phyloP scores from a whole-genome alignment of 2,329 filamentous ascomycete species.

The Elsinoe arachidis region DNA sequence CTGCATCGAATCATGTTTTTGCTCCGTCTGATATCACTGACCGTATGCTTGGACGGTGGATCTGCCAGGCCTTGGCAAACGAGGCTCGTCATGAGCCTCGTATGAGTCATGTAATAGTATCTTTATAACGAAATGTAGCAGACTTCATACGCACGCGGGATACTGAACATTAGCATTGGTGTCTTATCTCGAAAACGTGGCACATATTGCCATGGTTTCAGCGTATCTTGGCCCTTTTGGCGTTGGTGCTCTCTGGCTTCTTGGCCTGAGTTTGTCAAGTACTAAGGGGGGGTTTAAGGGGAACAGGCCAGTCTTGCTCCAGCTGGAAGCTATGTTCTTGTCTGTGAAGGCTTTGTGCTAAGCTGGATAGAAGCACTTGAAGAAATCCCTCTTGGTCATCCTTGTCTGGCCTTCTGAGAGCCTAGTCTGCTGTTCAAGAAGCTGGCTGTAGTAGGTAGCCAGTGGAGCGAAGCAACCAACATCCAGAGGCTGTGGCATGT shows the following conservation, averaged over 20 bases:
- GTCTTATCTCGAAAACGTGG: too few species aligned
- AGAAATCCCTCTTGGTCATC: slow-evolving; percentile 17
- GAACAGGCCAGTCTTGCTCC: slow-evolving; percentile 15
- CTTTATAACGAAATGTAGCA: too few species aligned
- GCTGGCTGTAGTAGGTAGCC: slow-evolving; percentile 17
- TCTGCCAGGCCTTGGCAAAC: too few species aligned
- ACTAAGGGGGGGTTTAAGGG: slow-evolving; percentile 16
- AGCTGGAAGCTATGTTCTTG: slow-evolving; percentile 14
- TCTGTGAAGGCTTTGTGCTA: slow-evolving; percentile 14
- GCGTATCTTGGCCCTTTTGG: too few species aligned
- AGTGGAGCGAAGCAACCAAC: slow-evolving; percentile 18
- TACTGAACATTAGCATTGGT: too few species aligned
- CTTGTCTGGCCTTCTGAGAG: slow-evolving; percentile 9
- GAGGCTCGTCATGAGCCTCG: too few species aligned
- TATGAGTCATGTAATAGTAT: too few species aligned
- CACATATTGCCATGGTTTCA: too few species aligned
- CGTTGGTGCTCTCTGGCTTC: not conserved
- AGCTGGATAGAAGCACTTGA: slow-evolving; percentile 15
- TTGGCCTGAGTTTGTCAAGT: slow-evolving; percentile 2
- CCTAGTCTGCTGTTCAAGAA: slow-evolving; percentile 10
- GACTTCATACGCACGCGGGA: too few species aligned
- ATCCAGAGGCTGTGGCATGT: slow-evolving; percentile 19
- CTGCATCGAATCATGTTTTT: too few species aligned
- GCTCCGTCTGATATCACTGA: too few species aligned
- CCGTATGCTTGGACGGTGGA: too few species aligned